These are phyloP conservation scores for Kewa caespitosa DNA, from an alignment of 179 eudicot genomes.

Conservation along the genomic window DNA sequence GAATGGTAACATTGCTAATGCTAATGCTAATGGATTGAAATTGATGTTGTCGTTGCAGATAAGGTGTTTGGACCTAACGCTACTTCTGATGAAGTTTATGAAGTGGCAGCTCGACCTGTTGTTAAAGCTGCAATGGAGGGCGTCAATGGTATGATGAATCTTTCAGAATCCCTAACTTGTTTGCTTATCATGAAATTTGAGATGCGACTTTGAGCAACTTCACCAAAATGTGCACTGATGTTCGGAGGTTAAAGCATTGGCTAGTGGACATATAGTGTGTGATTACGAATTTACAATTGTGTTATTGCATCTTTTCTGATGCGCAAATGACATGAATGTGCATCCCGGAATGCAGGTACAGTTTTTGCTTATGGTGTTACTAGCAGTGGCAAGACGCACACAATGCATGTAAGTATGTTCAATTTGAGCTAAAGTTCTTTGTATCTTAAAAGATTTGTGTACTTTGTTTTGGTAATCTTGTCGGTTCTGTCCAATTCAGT, in stretches of 20 bases:
- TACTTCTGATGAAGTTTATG: conserved; percentile 78
- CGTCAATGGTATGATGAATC: conserved; percentile 63
- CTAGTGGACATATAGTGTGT: not conserved
- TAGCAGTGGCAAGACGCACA: conserved; percentile 98
- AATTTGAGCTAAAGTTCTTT: not conserved
- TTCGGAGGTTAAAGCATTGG: not conserved
- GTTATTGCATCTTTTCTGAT: not conserved
- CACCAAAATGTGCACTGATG: not conserved
- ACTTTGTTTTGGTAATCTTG: not conserved
- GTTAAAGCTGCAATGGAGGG: conserved; percentile 97
- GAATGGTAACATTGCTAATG: not conserved
- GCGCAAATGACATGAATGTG: conserved; percentile 15
- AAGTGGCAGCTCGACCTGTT: conserved; percentile 95
- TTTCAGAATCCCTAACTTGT: conserved; percentile 9
- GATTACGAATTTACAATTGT: not conserved
- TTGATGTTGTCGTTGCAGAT: conserved; percentile 37
- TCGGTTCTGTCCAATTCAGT: not conserved
- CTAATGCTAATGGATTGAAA: not conserved
- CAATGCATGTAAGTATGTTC: conserved; percentile 89
- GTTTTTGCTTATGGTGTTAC: conserved; percentile 99
- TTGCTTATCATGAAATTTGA: not conserved
- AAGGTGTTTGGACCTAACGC: conserved; percentile 88
- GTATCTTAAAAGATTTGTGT: not conserved
- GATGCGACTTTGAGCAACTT: not conserved
- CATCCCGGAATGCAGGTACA: conserved; percentile 61